Evolutionary conservation across 805 yeast species (phyloP).

Genomic region (Tetrapisispora fleetii): DNA sequence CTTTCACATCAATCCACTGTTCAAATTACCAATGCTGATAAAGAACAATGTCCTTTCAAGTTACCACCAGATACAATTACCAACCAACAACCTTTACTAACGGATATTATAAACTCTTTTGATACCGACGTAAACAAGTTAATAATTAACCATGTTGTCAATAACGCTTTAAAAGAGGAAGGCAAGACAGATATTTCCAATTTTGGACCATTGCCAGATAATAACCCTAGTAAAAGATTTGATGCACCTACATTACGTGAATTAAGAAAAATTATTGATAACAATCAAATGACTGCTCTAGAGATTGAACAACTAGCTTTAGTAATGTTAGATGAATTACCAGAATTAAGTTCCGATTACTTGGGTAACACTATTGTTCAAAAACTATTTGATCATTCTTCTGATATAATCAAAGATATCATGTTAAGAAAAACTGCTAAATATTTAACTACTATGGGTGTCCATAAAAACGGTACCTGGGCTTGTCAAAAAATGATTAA

Average conservation of each 20-base stretch:
- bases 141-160: constrained; percentile 37
- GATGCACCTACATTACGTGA: constrained; percentile 87
- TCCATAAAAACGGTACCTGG: constrained; percentile 98
- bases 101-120: constrained; percentile 18
- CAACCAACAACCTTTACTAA: constrained; percentile 10
- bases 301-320: constrained; percentile 77
- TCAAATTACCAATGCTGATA: constrained; percentile 13
- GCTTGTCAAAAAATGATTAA: constrained; percentile 94
- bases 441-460: constrained; percentile 79
- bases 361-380: constrained; percentile 94
- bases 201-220: constrained; percentile 72
- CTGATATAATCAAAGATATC: constrained; percentile 65
- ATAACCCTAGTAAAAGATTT: constrained; percentile 56
- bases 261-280: constrained; percentile 63
- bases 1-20: background rate
- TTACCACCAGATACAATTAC: constrained; percentile 26
- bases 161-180: constrained; percentile 35
- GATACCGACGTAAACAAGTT: constrained; percentile 14
- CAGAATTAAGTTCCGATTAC: constrained; percentile 85
- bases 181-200: constrained; percentile 38
- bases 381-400: constrained; percentile 66
- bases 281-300: constrained; percentile 38
- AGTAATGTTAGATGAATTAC: constrained; percentile 79
- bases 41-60: constrained; percentile 29
- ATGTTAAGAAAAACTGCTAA: constrained; percentile 74